Percentiles rank a stretch among this genome's conserved stretches.
Evolutionary conservation across 768 basidiomycete genomes (phyloP).

Genomic region (Lactifluus pinguis): DNA sequence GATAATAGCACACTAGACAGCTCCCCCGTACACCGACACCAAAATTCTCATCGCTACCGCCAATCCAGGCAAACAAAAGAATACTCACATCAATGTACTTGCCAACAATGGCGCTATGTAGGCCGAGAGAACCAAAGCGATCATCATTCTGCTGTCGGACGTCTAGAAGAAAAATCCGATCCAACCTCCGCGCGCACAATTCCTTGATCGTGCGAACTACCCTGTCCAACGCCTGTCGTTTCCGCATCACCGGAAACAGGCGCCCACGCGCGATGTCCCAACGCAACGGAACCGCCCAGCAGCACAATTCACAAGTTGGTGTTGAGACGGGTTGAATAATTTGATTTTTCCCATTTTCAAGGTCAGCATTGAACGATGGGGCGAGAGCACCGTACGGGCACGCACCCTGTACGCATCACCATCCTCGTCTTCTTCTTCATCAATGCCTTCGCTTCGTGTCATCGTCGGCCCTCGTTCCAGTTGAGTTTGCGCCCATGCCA

Average conservation of each 20-base stretch:
- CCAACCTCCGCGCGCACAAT: conserved; percentile 13
- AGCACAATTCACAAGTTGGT: neutral
- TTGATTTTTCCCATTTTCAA: conserved; percentile 5
- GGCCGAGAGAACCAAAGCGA: neutral
- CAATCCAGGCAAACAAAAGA: conserved; percentile 12
- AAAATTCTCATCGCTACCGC: conserved; percentile 5
- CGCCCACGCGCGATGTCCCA: conserved; percentile 11
- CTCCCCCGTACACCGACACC: neutral
- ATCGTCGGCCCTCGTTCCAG: conserved; percentile 7
- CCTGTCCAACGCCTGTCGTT: conserved; percentile 9
- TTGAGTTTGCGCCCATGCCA: conserved; percentile 8
- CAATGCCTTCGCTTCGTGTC: neutral
- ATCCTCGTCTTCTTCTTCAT: neutral
- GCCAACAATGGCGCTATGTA: conserved; percentile 12
- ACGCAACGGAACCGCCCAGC: conserved; percentile 2
- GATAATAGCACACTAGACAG: conserved; percentile 2
- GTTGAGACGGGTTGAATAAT: neutral
- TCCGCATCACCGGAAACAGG: conserved; percentile 9
- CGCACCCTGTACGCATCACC: conserved; percentile 7
- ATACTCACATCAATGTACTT: conserved; percentile 18
- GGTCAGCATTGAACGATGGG: conserved; percentile 1
- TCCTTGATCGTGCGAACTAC: conserved; percentile 13
- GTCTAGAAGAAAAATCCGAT: conserved; percentile 15
- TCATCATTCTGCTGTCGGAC: conserved; percentile 1
- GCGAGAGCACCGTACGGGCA: neutral